Conservation (phyloP, 768 basidiomycete genomes). For the Pleurotus tuoliensis region DNA sequence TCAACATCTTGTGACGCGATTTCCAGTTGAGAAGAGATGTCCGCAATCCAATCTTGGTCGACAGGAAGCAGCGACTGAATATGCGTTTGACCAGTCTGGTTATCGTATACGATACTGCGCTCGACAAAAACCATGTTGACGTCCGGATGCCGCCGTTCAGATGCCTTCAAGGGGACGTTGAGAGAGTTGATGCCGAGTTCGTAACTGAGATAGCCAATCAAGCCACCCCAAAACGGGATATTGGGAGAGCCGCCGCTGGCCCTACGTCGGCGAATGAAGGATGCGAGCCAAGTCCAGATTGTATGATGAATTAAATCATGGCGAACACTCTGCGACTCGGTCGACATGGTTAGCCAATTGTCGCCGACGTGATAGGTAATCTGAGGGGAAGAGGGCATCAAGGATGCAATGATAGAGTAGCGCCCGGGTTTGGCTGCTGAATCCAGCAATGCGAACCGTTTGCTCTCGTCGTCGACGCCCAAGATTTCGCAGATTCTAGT, state of each 20-base stretch:
- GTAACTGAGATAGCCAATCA: slow-evolving; percentile 76
- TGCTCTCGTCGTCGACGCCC: slow-evolving; percentile 51
- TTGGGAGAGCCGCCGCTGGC: slow-evolving; percentile 44
- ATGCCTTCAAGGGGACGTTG: slow-evolving; percentile 32
- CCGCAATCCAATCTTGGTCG: slow-evolving; percentile 59
- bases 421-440: slow-evolving; percentile 74
- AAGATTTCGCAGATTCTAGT: slow-evolving; percentile 57
- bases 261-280: slow-evolving; percentile 58
- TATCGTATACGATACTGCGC: slow-evolving; percentile 71
- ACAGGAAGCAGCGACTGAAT: slow-evolving; percentile 61
- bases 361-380: slow-evolving; percentile 58
- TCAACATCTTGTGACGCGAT: slow-evolving; percentile 9
- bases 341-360: slow-evolving; percentile 38
- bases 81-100: slow-evolving; percentile 41
- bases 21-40: slow-evolving; percentile 32
- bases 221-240: slow-evolving; percentile 81
- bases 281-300: slow-evolving; percentile 72
- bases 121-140: slow-evolving; percentile 76
- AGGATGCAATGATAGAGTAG: slow-evolving; percentile 66
- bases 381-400: slow-evolving; percentile 49
- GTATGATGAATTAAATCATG: slow-evolving; percentile 47
- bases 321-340: slow-evolving; percentile 26
- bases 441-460: slow-evolving; percentile 70
- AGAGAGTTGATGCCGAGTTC: slow-evolving; percentile 68
- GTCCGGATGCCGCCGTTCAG: slow-evolving; percentile 51